Percentiles rank a stretch among this genome's conserved stretches.
phyloP scores from a whole-genome alignment of 331 rosid genomes.

The Telfairia occidentalis region DNA sequence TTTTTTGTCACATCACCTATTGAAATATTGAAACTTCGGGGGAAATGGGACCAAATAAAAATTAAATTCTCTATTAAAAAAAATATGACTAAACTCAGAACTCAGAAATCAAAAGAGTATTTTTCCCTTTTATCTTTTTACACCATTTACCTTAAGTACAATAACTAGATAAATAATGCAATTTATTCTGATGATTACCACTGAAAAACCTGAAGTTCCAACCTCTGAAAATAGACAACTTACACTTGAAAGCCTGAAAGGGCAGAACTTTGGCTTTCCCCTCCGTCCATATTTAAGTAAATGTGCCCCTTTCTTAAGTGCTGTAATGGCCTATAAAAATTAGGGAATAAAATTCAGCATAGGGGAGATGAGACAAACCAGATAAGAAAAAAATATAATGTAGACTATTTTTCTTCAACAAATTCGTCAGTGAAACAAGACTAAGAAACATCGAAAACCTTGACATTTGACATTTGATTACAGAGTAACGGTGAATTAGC shows the following conservation, averaged over 20 bases:
- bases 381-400: not conserved
- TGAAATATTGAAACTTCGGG: too few relatives aligned
- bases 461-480: not conserved
- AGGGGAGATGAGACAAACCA: not conserved
- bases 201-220: not conserved
- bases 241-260: constrained; percentile 86
- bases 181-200: not conserved
- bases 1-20: too few relatives aligned
- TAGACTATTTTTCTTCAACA: not conserved
- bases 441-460: not conserved
- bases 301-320: constrained; percentile 88
- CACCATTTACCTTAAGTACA: not conserved
- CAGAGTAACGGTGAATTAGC: not conserved
- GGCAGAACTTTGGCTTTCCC: constrained; percentile 97
- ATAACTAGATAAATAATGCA: not conserved
- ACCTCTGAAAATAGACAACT: constrained; percentile 19
- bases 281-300: constrained; percentile 84
- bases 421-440: not conserved
- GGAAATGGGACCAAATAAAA: too few relatives aligned
- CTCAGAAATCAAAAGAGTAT: too few relatives aligned
- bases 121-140: not conserved
- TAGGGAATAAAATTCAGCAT: not conserved
- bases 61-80: too few relatives aligned
- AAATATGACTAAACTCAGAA: too few relatives aligned
- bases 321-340: constrained; percentile 51